Base-by-base conservation (phyloP, 2,329 filamentous ascomycete genomes). In the Fusarium anthophilum region DNA sequence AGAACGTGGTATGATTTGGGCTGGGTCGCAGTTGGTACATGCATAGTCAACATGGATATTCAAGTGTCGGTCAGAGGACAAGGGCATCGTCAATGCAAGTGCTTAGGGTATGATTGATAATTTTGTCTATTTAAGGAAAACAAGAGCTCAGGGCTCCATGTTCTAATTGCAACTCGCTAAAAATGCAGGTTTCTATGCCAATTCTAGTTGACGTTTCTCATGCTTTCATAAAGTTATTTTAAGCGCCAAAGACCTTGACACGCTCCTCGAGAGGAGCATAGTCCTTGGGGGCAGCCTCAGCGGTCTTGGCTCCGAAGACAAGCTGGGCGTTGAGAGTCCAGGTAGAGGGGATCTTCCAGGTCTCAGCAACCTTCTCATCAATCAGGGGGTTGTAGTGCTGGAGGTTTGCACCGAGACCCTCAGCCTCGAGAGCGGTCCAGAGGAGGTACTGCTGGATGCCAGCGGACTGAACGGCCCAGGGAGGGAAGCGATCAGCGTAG, bases 311-410 rank as follows among this genome's bases (percentile, higher is more conserved):
- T 74, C 94, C 94, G 83, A 98, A 96, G 78, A 97, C 94, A 75
- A 98, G 86, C 88, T 97, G 94, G 30, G 93, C 92, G 80, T 92
- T 90, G 74, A 97, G 88, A 80, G 89, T 90, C 94, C 95, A 98
- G 77, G 88, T 88, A 24, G 84, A 79, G 48, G 93, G 92, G 38
- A 97, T 78, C 65, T 88, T 87, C 93, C 94, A 98, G 77, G 90
- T 85, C 70, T 84, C 86, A 50, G 88, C 84, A 60, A 95, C 92
- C 85, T 91, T 90, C 74, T 88, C 87, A 84, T 97, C 93, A 77
- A 97, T 90, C 66, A 98, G 83, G 26, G 94, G 94, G 89, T 94
- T 96, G 88, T 97, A 97, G 86, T 98, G 95, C 88, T 98, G 95
- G 60, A 98, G 88, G 87, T 95, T 97, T 81, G 92, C 93, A 75